Evolutionary conservation across 164 flowering plant species (phyloP), one percentile per base, ranked within the genome.

Genomic region (Litsea cubeba): DNA sequence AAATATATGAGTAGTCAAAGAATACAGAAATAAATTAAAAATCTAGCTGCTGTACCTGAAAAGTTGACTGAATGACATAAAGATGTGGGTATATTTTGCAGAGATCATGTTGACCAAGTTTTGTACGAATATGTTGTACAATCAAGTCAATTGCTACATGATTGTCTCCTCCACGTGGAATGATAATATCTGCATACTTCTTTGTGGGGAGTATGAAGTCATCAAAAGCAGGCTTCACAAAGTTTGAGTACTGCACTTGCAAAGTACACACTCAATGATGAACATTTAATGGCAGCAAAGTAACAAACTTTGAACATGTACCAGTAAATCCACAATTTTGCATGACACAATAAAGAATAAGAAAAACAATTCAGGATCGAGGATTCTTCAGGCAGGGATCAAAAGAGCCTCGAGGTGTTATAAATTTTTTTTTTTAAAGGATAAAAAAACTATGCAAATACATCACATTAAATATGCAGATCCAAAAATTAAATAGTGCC

Each of bases 211-310:
- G 99, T 81, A 95, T 91, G 78, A 95, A 95, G 78, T 95, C 98
- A 81, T 95, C 99, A 79, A 92, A 95, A 75, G 98, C 99, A 75
- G 99, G 98, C 88, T 95, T 95, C 80, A 95, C 99, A 77, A 93
- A 95, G 68, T 91, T 95, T 54, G 99, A 88, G 83, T 95, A 95
- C 99, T 95, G 97, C 90, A 88, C 14, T 65, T 8, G 50, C 22
- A 70, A 70, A 32, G 24, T 25, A 69, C 6, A 76, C 10, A 63
- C 25, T 46, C 65, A 51, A 54, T 74, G 25, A 60, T 66, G 26
- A 65, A 54, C 58, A 65, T 60, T 49, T 23, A 4, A 67, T 24
- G 3, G 40, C 58, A 64, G 12, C 35, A 67, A 30, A 49, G 40
- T 22, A 62, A 26, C 17, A 20, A 25, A 54, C 57, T n/a, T 35